Conservation (phyloP, 805 yeast species). For the Candida hispaniensis region DNA sequence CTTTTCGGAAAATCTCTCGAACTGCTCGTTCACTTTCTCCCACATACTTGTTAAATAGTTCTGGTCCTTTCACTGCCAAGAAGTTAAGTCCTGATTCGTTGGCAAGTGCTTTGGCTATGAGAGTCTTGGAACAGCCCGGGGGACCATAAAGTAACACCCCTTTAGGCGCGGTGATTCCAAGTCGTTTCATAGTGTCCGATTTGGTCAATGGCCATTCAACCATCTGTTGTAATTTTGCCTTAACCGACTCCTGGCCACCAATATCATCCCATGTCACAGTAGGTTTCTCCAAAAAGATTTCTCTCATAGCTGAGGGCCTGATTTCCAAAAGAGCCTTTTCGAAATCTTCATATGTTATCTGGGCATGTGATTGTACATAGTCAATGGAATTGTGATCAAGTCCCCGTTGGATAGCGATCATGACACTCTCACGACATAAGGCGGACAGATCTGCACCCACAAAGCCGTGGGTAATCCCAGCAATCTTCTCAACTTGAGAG, state of each 20-base stretch:
- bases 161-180: slow-evolving; percentile 85
- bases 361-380: slow-evolving; percentile 1
- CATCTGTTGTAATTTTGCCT: slow-evolving; percentile 74
- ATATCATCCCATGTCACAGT: slow-evolving; percentile 88
- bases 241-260: slow-evolving; percentile 85
- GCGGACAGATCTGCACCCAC: slow-evolving; percentile 95
- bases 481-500: slow-evolving; percentile 50
- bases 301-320: slow-evolving; percentile 95
- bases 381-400: slow-evolving; percentile 24
- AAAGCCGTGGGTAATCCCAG: slow-evolving; percentile 84
- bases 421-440: slow-evolving; percentile 75
- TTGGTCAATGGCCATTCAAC: slow-evolving; percentile 86
- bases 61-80: slow-evolving; percentile 95
- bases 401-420: slow-evolving; percentile 65
- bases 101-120: slow-evolving; percentile 91
- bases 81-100: slow-evolving; percentile 92
- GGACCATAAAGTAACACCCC: slow-evolving; percentile 95
- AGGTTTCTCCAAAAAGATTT: slow-evolving; percentile 87
- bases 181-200: slow-evolving; percentile 55
- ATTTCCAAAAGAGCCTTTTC: slow-evolving; percentile 64
- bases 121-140: slow-evolving; percentile 94
- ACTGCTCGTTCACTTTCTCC: slow-evolving; percentile 92
- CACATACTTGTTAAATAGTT: slow-evolving; percentile 85
- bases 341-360: slow-evolving; percentile 46
- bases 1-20: slow-evolving; percentile 87